Evolutionary conservation across 2,329 filamentous ascomycete species (phyloP).

Genomic region (Exserohilum turcica): DNA sequence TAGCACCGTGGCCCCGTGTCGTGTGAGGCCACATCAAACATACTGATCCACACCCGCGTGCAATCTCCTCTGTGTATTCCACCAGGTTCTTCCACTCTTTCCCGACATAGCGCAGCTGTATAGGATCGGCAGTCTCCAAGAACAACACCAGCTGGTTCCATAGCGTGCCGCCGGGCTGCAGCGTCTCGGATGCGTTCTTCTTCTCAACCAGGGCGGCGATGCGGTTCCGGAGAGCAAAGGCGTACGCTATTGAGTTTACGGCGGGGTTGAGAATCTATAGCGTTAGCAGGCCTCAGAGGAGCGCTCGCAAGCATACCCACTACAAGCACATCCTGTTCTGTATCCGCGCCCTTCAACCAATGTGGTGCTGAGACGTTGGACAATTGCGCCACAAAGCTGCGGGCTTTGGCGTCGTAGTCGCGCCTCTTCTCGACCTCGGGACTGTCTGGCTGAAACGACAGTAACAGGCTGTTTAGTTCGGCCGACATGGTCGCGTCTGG

Average conservation of each 20-base stretch:
- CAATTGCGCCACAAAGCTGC: constrained; percentile 43
- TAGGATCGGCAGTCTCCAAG: constrained; percentile 56
- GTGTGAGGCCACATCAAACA: constrained; percentile 10
- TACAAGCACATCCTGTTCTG: constrained; percentile 49
- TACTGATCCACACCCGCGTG: constrained; percentile 40
- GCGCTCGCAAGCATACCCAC: constrained; percentile 22
- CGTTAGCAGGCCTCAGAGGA: constrained; percentile 12
- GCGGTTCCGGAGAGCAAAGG: constrained; percentile 59
- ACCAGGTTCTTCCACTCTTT: constrained; percentile 54
- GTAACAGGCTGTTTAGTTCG: constrained; percentile 34
- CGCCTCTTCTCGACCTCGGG: constrained; percentile 40
- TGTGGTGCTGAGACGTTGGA: constrained; percentile 37
- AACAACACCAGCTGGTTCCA: constrained; percentile 59
- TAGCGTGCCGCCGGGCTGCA: constrained; percentile 52
- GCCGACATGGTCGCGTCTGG: constrained; percentile 31
- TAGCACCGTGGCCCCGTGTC: background rate
- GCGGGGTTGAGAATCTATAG: constrained; percentile 58
- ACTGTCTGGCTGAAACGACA: constrained; percentile 45
- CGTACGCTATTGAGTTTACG: constrained; percentile 64
- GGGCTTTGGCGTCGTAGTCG: constrained; percentile 49
- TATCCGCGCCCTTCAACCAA: constrained; percentile 46
- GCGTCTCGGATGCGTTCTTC: constrained; percentile 46
- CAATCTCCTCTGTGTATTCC: constrained; percentile 45
- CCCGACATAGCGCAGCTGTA: constrained; percentile 62
- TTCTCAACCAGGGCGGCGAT: constrained; percentile 48